Evolutionary conservation across 257 asterid species (phyloP), one percentile per base, ranked within the genome.

Genomic region (Euphrasia confusa): DNA sequence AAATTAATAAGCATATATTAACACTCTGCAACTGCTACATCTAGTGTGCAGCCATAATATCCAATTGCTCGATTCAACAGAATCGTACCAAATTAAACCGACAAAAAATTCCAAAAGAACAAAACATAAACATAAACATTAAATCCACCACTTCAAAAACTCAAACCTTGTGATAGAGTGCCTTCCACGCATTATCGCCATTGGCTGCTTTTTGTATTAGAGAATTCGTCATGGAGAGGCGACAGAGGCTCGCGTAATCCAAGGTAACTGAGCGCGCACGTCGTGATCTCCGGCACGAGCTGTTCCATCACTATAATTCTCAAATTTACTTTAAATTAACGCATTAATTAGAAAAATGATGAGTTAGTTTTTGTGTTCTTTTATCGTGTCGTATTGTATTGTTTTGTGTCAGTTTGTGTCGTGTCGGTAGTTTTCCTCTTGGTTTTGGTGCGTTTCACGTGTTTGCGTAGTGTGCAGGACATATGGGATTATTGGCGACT

Each of bases 231-330:
- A 93, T 93, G 1, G 99, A 89, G 61, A 93, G 95, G 48, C 99
- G 74, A 68, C 99, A 93, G 10, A 93, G 84, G 70, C 99, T 93
- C 11, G 90, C 94, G 73, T 75, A 90, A 73, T 93, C 99, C 93
- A 93, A 82, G n/a, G 76, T 85, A 93, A 73, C 97, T 87, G 57
- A 93, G 78, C 33, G 97, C 96, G 67, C 90, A 96, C 0, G 97
- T 85, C 3, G 94, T 90, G 79, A 93, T 89, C 86, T 93, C 99
- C 73, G 99, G 99, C 75, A 93, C 96, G 79, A 93, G 63, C 73
- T 87, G 97, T 80, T 93, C 99, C 96, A 93, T 93, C 97, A 93
- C n/a, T n/a, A n/a, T n/a, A n/a, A n/a, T n/a, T n/a, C n/a, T n/a
- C n/a, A n/a, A n/a, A n/a, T n/a, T n/a, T n/a, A n/a, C n/a, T n/a